Base-by-base conservation (phyloP, 495 filamentous ascomycete species). In the Cenococcum geophilum region DNA sequence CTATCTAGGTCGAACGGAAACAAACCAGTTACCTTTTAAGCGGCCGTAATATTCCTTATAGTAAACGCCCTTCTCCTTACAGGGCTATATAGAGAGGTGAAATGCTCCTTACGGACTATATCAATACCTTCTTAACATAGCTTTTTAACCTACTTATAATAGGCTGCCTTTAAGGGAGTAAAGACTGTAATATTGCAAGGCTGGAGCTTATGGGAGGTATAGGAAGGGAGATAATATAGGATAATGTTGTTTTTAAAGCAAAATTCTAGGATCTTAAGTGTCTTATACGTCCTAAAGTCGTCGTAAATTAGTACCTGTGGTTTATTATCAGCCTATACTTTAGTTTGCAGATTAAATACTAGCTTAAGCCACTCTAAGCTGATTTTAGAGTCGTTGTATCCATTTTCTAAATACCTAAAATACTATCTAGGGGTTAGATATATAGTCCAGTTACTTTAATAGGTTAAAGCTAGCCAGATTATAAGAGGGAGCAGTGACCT, bases 1-100 rank as follows among this genome's bases (percentile, higher is more conserved):
- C 20, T 55, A 14, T 55, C 52, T 36, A 8, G 52, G n/a, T 55
- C 34, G n/a, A 34, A 36, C 6, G 18, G 25, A 36, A 55, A 55
- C 25, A 55, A 55, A 20, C 52, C 52, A 14, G 52, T 36, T 18
- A 55, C 34, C 52, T 22, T 55, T 5, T 22, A 32, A 55, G 52
- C n/a, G n/a, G n/a, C n/a, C n/a, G n/a, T n/a, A 20, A 55, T 55
- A 36, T 55, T 36, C 52, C n/a, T 55, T 22, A 35, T 55, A 55
- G 25, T 55, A 5, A 55, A 35, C 6, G 52, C 52, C 35, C 20
- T 32, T 32, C 34, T 36, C 6, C 52, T 55, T 10, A 18, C 35
- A 34, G 20, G 23, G 27, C 4, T 27, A 35, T 32, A 55, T n/a
- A 32, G 51, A 55, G 21, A 27, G n/a, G 51, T 35, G 11, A 55